Percentiles rank a stretch among this genome's conserved stretches.
Conservation (phyloP, 345 rosid genomes). For the Syzygium jambos region DNA sequence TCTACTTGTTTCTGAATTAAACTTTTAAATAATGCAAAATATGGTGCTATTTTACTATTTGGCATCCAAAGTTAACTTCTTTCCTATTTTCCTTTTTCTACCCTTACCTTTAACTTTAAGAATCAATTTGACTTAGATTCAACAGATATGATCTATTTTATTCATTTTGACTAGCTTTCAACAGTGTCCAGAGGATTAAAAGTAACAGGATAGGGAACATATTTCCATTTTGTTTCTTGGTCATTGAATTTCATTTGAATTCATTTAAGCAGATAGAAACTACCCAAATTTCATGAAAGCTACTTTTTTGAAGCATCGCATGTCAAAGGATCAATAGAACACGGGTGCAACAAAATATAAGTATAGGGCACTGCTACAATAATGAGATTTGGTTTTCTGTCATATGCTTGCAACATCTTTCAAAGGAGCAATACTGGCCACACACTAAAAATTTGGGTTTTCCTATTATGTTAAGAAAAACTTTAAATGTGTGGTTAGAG, state of each 20-base stretch:
- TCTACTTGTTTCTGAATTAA: not conserved
- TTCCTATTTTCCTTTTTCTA: not conserved
- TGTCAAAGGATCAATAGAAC: not conserved
- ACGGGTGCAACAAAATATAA: not conserved
- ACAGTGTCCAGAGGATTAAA: not conserved
- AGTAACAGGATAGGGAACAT: not conserved
- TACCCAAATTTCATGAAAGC: not conserved
- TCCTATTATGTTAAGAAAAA: not conserved
- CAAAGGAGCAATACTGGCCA: not conserved
- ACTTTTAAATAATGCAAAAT: not conserved
- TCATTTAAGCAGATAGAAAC: not conserved
- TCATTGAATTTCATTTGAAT: not conserved
- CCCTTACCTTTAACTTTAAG: not conserved
- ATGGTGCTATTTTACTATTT: rapidly evolving
- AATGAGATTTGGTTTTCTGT: not conserved
- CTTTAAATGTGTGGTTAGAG: not conserved
- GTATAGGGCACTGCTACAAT: not conserved
- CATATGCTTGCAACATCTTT: not conserved
- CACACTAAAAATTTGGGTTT: not conserved
- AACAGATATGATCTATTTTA: not conserved
- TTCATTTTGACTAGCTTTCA: not conserved
- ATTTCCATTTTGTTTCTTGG: not conserved
- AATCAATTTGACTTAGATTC: not conserved
- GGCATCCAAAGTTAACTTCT: not conserved
- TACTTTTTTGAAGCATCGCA: not conserved